These are phyloP conservation scores for Tulasnella sp. DNA, from an alignment of 768 basidiomycete species.

Conservation along the genomic window DNA sequence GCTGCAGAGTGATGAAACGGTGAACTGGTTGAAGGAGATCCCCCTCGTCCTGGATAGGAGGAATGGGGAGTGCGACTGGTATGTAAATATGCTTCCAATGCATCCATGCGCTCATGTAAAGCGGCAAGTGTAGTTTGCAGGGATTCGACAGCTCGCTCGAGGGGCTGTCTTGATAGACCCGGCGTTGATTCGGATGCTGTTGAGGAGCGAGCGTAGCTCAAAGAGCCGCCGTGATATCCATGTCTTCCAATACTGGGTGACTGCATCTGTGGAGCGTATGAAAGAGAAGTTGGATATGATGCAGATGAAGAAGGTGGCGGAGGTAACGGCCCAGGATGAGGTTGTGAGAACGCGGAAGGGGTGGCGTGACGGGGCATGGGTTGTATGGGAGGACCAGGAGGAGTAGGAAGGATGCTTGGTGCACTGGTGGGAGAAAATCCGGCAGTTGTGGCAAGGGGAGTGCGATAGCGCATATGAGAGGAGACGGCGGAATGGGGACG, in stretches of 20 bases:
- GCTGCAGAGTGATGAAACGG: neutral
- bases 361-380: conserved; percentile 60
- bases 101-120: conserved; percentile 52
- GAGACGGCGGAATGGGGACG: conserved; percentile 71
- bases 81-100: conserved; percentile 35
- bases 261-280: conserved; percentile 5
- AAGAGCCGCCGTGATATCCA: neutral
- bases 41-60: conserved; percentile 5
- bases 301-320: conserved; percentile 5
- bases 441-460: conserved; percentile 53
- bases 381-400: conserved; percentile 46
- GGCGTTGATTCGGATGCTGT: neutral
- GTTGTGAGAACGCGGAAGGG: conserved; percentile 46
- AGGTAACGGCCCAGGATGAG: conserved; percentile 1
- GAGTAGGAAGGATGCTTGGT: conserved; percentile 33
- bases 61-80: conserved; percentile 1
- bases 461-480: conserved; percentile 56
- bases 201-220: neutral
- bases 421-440: conserved; percentile 40
- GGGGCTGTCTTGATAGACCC: conserved; percentile 24
- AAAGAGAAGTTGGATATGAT: conserved; percentile 11
- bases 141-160: conserved; percentile 68
- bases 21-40: neutral
- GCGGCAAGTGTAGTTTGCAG: conserved; percentile 74
- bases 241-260: conserved; percentile 3